A percentile compares a stretch with the other conserved stretches of the same genome.
phyloP scores from a whole-genome alignment of 768 basidiomycete species.

The Podaxis rugospora region DNA sequence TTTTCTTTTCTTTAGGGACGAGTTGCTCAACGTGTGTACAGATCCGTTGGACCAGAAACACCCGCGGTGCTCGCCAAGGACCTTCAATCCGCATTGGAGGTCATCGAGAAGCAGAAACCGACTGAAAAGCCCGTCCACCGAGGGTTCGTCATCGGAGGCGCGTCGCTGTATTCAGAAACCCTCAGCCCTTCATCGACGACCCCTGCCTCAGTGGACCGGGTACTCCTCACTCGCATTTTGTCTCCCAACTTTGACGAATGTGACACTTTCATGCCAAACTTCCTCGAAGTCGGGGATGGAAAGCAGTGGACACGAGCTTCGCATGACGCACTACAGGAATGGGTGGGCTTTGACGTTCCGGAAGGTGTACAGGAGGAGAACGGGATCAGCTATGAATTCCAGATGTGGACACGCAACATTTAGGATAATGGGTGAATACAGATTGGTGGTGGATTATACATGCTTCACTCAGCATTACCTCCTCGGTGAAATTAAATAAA shows the following conservation, averaged over 20 bases:
- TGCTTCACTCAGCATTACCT: background rate
- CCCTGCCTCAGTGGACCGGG: conserved; percentile 59
- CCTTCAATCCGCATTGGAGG: conserved; percentile 37
- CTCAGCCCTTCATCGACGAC: conserved; percentile 37
- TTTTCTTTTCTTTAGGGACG: background rate
- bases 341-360: conserved; percentile 80
- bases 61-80: conserved; percentile 33
- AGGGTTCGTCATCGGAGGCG: conserved; percentile 90
- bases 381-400: conserved; percentile 82
- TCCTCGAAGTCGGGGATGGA: conserved; percentile 40
- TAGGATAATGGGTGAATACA: background rate
- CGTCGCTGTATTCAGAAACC: conserved; percentile 72
- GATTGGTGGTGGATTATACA: background rate
- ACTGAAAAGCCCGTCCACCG: conserved; percentile 37
- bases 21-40: background rate
- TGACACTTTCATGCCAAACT: conserved; percentile 84
- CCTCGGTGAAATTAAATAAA: background rate
- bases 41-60: conserved; percentile 16
- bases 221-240: conserved; percentile 83
- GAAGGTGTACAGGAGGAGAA: conserved; percentile 77
- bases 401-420: conserved; percentile 78
- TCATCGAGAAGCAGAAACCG: conserved; percentile 20
- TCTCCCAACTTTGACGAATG: conserved; percentile 75
- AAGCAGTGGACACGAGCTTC: conserved; percentile 51
- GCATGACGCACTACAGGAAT: conserved; percentile 62